Percentiles rank a stretch among this genome's conserved stretches.
phyloP scores from a whole-genome alignment of 495 filamentous ascomycete genomes.

The Neurospora sp. region DNA sequence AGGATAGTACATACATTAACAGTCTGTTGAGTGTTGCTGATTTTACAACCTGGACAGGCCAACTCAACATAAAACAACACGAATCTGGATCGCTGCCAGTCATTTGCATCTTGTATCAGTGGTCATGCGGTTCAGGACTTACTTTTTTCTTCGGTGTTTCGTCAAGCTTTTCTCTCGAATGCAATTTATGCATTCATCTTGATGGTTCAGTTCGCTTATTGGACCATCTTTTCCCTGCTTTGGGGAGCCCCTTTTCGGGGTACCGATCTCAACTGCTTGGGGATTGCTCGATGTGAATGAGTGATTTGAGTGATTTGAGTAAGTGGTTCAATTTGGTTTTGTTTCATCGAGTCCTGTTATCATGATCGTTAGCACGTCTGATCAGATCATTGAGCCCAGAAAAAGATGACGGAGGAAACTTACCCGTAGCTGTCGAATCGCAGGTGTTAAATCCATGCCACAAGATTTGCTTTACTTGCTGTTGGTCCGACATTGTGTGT shows the following conservation, averaged over 20 bases:
- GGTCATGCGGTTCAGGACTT: not conserved
- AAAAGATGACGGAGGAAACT: not conserved
- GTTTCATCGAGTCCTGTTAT: not conserved
- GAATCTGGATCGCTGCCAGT: not conserved
- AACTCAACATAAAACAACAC: not conserved
- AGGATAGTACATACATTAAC: not conserved
- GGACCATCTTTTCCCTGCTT: not conserved
- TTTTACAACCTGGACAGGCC: not conserved
- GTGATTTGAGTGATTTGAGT: not conserved
- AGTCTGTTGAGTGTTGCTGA: not conserved
- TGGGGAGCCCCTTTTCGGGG: not conserved
- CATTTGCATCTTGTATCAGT: not conserved
- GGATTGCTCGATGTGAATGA: not conserved
- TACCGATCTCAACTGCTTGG: not conserved
- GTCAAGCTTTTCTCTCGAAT: not conserved
- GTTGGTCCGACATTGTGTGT: not conserved
- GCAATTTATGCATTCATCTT: not conserved
- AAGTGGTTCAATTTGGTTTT: not conserved
- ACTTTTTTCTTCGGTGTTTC: not conserved
- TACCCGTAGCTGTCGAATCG: not conserved
- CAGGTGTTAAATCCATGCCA: not conserved
- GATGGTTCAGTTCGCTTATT: not conserved
- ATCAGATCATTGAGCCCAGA: no score
- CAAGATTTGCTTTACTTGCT: not conserved
- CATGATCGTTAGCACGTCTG: not conserved